Base-by-base conservation (phyloP, 202 grass and related monocot species). In the Panicum virgatum region DNA sequence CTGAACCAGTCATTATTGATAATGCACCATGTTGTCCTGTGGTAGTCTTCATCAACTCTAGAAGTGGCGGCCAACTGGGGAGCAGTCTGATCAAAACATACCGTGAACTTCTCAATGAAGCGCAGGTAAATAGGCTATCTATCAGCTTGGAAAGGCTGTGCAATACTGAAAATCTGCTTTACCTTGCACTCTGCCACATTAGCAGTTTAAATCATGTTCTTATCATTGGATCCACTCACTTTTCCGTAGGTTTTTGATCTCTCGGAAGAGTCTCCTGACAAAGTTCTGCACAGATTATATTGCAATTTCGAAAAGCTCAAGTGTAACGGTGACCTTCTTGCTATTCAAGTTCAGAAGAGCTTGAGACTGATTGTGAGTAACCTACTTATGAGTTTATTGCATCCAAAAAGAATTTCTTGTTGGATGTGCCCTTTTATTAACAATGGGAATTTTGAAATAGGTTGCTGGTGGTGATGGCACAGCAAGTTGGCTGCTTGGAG, bases 401-500 rank as follows among this genome's bases (percentile, higher is more conserved):
- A 39, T 73, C 27, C 14, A 60, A 58, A 64, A 78, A 27, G 6
- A 70, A 68, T 56, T 77, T 70, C 43, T 19, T 5, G 30, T 53
- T 72, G 1, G n/a, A 27, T 29, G n/a, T n/a, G 40, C 86, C 64
- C 40, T 62, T 84, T 16, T 50, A 37, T 69, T 23, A 57, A 78
- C 39, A n/a, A 72, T n/a, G 69, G 48, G 62, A 82, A 7, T 46
- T 82, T 86, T 76, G 59, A 80, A 83, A 86, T 75, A 99, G 96
- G 96, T 99, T 42, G 96, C 92, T 75, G 92, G 96, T 72, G 96
- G 92, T 75, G 96, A 99, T 83, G 92, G 96, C 62, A 98, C 96
- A 16, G 96, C 92, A 84, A 93, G 96, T 81, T 98, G 96, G 96
- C 87, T 98, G 96, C n/a, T n/a, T n/a, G n/a, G n/a, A n/a, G n/a